Conservation (phyloP, 768 basidiomycete genomes). For the Sistotremastrum suecicum region DNA sequence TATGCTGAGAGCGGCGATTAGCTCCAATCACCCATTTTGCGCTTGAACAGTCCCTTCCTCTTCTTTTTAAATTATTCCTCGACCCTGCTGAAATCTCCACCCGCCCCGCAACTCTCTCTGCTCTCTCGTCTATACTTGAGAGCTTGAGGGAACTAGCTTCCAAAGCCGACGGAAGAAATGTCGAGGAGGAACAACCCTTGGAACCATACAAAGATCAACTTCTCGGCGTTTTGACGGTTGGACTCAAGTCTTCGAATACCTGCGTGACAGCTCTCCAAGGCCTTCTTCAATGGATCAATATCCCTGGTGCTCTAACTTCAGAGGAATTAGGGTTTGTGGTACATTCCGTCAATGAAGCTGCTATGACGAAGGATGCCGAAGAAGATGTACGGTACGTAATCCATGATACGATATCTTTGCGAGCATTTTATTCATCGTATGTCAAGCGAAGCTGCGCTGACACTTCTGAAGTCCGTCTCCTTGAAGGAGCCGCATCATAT, state of each 20-base stretch:
- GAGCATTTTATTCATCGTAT: neutral
- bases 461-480: constrained; percentile 51
- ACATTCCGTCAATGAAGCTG: constrained; percentile 55
- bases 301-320: constrained; percentile 44
- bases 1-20: constrained; percentile 14
- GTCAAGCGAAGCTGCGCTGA: constrained; percentile 41
- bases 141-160: constrained; percentile 23
- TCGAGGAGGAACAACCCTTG: constrained; percentile 26
- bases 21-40: constrained; percentile 59
- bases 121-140: constrained; percentile 53
- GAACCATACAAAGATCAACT: constrained; percentile 62
- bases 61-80: constrained; percentile 63
- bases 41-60: constrained; percentile 53
- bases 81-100: constrained; percentile 54
- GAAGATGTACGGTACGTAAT: constrained; percentile 40
- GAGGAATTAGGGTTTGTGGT: constrained; percentile 73
- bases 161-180: constrained; percentile 8
- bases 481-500: constrained; percentile 46
- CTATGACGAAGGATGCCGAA: constrained; percentile 38
- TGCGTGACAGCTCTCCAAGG: constrained; percentile 49
- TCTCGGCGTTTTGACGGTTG: constrained; percentile 46
- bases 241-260: constrained; percentile 36
- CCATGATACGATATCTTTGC: constrained; percentile 1
- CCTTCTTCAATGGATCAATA: constrained; percentile 51
- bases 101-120: constrained; percentile 53